phyloP scores from a whole-genome alignment of 495 filamentous ascomycete species.

The Rusavskia elegans region DNA sequence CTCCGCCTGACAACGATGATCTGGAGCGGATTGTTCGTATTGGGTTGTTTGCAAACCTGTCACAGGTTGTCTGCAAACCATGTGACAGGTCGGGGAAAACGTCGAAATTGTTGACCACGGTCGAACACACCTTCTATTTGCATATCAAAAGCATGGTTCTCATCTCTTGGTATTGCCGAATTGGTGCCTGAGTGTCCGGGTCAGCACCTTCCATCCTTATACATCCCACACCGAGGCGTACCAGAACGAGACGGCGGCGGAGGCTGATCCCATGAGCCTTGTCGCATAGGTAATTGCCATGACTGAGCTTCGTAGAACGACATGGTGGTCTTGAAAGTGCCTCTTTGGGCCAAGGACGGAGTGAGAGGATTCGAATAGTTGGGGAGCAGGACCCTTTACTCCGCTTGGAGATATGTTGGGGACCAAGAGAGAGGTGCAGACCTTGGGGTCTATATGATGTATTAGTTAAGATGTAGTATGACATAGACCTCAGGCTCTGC shows the following conservation, averaged over 20 bases:
- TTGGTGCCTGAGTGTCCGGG: slow-evolving; percentile 44
- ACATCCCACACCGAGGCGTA: slow-evolving; percentile 22
- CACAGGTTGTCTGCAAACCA: too few relatives aligned
- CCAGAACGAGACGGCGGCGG: slow-evolving; percentile 78
- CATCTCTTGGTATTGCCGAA: slow-evolving; percentile 62
- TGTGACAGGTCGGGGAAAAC: too few relatives aligned
- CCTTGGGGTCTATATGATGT: too few relatives aligned
- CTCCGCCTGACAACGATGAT: too few relatives aligned
- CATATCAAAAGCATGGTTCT: slow-evolving; percentile 62
- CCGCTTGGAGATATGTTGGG: too few relatives aligned
- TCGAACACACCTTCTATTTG: slow-evolving; percentile 79
- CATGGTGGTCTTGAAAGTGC: slow-evolving; percentile 33
- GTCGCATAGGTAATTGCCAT: slow-evolving; percentile 51
- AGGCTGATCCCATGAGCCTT: slow-evolving; percentile 69
- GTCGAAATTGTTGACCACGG: neutral
- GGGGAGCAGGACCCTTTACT: too few relatives aligned
- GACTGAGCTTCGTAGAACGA: slow-evolving; percentile 83
- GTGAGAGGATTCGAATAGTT: too few relatives aligned
- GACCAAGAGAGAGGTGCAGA: too few relatives aligned
- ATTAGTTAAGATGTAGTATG: too few relatives aligned
- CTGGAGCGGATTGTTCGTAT: too few relatives aligned
- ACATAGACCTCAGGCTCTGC: too few relatives aligned
- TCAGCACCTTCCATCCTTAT: slow-evolving; percentile 21
- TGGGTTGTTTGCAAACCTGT: too few relatives aligned
- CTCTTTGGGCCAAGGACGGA: neutral